These are phyloP conservation scores for Aurantiochytrium sp. DNA, from an alignment of 108 stramenopile genomes.

Conservation along the genomic window DNA sequence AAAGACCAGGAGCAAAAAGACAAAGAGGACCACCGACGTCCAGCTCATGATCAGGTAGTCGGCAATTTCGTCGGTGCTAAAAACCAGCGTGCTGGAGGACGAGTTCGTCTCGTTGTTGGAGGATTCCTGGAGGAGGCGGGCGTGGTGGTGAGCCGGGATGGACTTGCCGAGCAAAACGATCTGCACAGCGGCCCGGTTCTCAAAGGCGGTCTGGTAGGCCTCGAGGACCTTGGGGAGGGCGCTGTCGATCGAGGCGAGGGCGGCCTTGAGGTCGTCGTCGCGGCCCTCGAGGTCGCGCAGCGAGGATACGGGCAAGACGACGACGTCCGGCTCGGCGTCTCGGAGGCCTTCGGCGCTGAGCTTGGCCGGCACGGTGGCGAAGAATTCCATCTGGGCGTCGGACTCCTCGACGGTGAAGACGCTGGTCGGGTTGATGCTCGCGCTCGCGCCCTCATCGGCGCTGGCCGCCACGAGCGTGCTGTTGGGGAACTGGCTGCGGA, in stretches of 20 bases:
- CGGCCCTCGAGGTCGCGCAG: background rate
- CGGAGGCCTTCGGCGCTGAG: background rate
- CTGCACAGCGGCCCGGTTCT: background rate
- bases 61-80: background rate
- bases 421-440: background rate
- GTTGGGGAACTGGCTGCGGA: background rate
- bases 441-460: background rate
- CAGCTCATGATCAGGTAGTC: background rate
- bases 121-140: background rate
- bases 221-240: background rate
- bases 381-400: background rate
- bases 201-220: background rate
- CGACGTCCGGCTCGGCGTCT: background rate
- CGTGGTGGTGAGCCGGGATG: background rate
- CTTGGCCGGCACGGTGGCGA: no score
- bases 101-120: background rate
- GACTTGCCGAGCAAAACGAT: background rate
- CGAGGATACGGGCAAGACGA: background rate
- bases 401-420: background rate
- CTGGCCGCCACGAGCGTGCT: background rate
- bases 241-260: background rate
- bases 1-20: constrained; percentile 8
- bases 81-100: background rate
- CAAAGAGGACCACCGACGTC: background rate
- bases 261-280: background rate